Base-by-base conservation (phyloP, 257 asterid species). In the Solanum gandarillasii region DNA sequence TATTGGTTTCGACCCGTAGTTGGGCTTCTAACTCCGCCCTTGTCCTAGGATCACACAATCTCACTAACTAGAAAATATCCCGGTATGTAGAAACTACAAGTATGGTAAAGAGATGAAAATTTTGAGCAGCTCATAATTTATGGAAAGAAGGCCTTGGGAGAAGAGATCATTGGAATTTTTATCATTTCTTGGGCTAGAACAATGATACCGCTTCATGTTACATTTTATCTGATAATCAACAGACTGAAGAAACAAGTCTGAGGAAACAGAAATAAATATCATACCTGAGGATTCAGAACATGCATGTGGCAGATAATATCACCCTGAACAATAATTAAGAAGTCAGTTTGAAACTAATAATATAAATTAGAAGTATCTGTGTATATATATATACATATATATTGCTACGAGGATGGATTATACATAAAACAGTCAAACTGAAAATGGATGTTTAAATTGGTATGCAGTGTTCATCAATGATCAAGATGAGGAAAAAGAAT, bases 271-370 rank as follows among this genome's bases (percentile, higher is more conserved):
- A 86, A 85, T 20, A 27, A 68, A 86, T 25, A 87, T 41, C 87
- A 55, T 91, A 96, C 99, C 99, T 97, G 99, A 76, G 99, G 99
- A 92, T 93, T 97, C 88, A 97, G 87, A 83, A 92, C 92, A 39
- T 84, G 90, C 98, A 95, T 94, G 88, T 92, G 93, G 46, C 84
- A 90, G 85, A 95, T 91, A 91, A 97, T 94, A 86, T 87, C 95
- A 85, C 89, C 98, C 99, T 95, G 98, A 74, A 87, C 68, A 62
- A 86, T 39, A 55, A 84, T 83, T 82, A 62, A 82, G 83, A 52
- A 55, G 85, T 84, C 9, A 5, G 34, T 86, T 81, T 46, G 38
- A 82, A 81, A 81, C 68, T 43, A 46, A 16, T 46, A 29, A 48
- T 29, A 81, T 18, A 27, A 48, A 18, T 29, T 25, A 82, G 29